Evolutionary conservation across 495 filamentous ascomycete species (phyloP).

Genomic region (Aspergillus olivimuriae): DNA sequence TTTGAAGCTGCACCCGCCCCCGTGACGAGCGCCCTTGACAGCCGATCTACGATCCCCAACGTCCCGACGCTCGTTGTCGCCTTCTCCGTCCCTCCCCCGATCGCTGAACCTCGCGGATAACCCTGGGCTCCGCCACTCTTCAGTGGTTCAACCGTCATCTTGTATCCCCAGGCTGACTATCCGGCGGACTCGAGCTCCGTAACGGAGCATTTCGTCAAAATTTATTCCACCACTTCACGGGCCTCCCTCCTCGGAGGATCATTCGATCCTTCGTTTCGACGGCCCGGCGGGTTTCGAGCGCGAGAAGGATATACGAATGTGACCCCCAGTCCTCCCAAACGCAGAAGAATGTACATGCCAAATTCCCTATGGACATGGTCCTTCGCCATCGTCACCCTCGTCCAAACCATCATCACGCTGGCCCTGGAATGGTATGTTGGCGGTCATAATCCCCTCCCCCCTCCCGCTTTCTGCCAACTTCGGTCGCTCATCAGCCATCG

Average conservation of each 20-base stretch:
- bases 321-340: slow-evolving; percentile 11
- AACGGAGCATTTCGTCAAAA: slow-evolving; percentile 48
- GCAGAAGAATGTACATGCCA: slow-evolving; percentile 63
- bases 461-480: not conserved
- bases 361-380: slow-evolving; percentile 82
- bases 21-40: not conserved
- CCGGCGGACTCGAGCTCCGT: slow-evolving; percentile 32
- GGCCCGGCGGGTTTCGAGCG: slow-evolving; percentile 45
- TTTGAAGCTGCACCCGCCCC: not conserved
- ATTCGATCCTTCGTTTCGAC: slow-evolving; percentile 45
- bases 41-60: too few relatives aligned
- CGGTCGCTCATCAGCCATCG: slow-evolving; percentile 10
- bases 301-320: slow-evolving; percentile 49
- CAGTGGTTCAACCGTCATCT: slow-evolving; percentile 35
- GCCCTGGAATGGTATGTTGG: slow-evolving; percentile 75
- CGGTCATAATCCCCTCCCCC: not conserved
- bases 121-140: slow-evolving; percentile 13
- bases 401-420: slow-evolving; percentile 74
- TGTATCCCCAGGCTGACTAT: slow-evolving; percentile 27
- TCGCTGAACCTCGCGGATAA: not conserved
- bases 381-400: slow-evolving; percentile 65
- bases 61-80: too few relatives aligned
- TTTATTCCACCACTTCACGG: slow-evolving; percentile 53
- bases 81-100: slow-evolving; percentile 1
- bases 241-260: slow-evolving; percentile 58